Evolutionary conservation across 2,329 filamentous ascomycete species (phyloP), one percentile per base, ranked within the genome.

Genomic region (Curvularia lunata): DNA sequence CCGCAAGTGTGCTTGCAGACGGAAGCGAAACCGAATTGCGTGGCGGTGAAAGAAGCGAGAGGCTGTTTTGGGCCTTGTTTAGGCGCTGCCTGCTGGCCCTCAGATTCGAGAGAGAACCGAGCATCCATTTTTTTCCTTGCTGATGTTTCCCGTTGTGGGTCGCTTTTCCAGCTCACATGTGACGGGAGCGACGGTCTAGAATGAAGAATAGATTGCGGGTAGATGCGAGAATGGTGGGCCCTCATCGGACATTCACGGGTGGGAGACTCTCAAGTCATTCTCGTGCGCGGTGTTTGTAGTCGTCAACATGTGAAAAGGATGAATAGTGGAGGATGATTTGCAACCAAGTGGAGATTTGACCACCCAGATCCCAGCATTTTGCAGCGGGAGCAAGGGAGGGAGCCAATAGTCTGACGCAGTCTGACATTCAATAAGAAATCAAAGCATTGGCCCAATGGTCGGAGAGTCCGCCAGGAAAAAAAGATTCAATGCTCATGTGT

Each of bases 171-270:
- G 43, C 38, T 40, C 45, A 52, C 41, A 56, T 49, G 28, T 28
- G 23, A 51, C 48, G 45, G 43, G 45, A 46, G 41, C 42, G 41
- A 13, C 41, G 45, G 48, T 52, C 54, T 56, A 48, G 48, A 54
- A 47, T 30, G 27, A 28, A 23, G 43, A 37, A 41, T 47, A 37
- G 48, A 50, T 25, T 40, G 54, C 53, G 48, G 53, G 28, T 46
- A 47, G 30, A 28, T 38, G 38, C 25, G 47, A 40, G 30, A 34
- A 23, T 19, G 27, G 37, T 49, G 50, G 54, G 48, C 21, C 27
- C 52, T 46, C 18, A 6, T 56, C 54, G 54, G 54, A 51, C 43
- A 23, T 56, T 42, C 37, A 56, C 54, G 54, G 54, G 52, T 54
- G 38, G 19, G 6, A 41, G 38, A 32, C 48, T 23, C 12, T 13